Percentiles rank a stretch among this genome's conserved stretches.
Evolutionary conservation across 2,329 filamentous ascomycete genomes (phyloP).

Genomic region (Beauveria medogensis): DNA sequence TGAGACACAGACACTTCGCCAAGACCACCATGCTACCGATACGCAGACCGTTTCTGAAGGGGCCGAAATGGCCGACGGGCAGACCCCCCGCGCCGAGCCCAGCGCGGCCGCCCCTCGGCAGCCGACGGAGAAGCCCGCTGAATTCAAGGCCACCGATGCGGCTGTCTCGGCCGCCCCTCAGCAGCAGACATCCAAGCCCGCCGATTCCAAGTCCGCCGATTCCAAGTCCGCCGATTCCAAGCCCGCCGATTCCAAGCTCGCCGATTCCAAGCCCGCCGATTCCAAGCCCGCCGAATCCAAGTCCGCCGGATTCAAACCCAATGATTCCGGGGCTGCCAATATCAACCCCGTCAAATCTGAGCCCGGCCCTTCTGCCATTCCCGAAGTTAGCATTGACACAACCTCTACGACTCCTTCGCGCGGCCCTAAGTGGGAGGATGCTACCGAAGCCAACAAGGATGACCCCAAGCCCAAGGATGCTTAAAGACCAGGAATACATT

Average conservation of each 20-base stretch:
- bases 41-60: not conserved
- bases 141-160: not conserved
- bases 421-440: slow-evolving; percentile 20
- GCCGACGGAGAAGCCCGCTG: not conserved
- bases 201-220: too few species aligned
- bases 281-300: not conserved
- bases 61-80: slow-evolving; percentile 1
- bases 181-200: not conserved
- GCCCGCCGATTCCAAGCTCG: not conserved
- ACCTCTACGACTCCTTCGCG: slow-evolving; percentile 7
- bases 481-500: slow-evolving; percentile 5
- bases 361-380: not conserved
- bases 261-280: too few species aligned
- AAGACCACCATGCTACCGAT: not conserved
- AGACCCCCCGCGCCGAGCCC: not conserved
- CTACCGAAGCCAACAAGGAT: slow-evolving; percentile 21
- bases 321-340: too few species aligned
- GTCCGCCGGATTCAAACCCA: too few species aligned
- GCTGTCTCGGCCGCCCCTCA: not conserved
- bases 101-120: not conserved
- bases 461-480: slow-evolving; percentile 10
- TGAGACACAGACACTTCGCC: not conserved
- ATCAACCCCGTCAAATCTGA: not conserved
- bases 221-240: not conserved
- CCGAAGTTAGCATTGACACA: not conserved